Evolutionary conservation across 1,284 basidiomycete species (phyloP).

Genomic region (Baeospora myosura): DNA sequence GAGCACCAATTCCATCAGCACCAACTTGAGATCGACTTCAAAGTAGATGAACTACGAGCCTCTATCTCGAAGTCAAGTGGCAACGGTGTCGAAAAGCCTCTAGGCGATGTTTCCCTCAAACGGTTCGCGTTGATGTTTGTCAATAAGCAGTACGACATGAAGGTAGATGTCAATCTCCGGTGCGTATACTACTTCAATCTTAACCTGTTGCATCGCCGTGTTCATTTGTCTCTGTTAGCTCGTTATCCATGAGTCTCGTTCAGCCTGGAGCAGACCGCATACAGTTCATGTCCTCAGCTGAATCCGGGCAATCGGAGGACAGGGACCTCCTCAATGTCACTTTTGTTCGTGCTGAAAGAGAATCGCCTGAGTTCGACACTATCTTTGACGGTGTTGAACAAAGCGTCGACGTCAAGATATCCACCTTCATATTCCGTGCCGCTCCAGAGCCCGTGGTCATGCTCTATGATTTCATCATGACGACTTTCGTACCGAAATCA

Average conservation of each 20-base stretch:
- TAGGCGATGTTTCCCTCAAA: constrained; percentile 80
- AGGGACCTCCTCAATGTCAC: constrained; percentile 80
- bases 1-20: constrained; percentile 65
- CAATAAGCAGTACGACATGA: constrained; percentile 81
- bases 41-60: constrained; percentile 83
- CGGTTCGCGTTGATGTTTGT: constrained; percentile 74
- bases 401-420: constrained; percentile 82
- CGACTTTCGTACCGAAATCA: constrained; percentile 75
- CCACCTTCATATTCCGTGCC: constrained; percentile 87
- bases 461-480: constrained; percentile 97
- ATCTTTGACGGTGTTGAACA: constrained; percentile 87
- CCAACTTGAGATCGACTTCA: constrained; percentile 84
- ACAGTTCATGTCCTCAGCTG: constrained; percentile 74
- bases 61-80: constrained; percentile 68
- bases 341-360: constrained; percentile 77
- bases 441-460: constrained; percentile 89
- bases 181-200: constrained; percentile 22
- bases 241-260: constrained; percentile 64
- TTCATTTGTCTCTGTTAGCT: constrained; percentile 31
- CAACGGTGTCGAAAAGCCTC: constrained; percentile 56
- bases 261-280: constrained; percentile 53
- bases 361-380: constrained; percentile 83
- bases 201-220: constrained; percentile 7
- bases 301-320: constrained; percentile 36
- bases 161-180: constrained; percentile 80